Evolutionary conservation across 108 stramenopile species (phyloP).

Genomic region (Chaetoceros muelleri): DNA sequence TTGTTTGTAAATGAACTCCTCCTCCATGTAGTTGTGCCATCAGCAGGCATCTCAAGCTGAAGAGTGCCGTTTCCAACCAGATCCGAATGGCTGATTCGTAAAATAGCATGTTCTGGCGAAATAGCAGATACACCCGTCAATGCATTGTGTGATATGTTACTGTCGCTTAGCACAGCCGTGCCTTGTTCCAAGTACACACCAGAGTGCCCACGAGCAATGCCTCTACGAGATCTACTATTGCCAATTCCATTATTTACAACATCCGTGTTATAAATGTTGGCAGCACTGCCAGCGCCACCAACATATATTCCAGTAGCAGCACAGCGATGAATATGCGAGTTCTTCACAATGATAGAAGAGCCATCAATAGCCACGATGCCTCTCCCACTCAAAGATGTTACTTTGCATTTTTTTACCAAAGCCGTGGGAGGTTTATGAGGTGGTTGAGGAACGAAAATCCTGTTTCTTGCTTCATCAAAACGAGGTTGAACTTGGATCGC

Average conservation of each 20-base stretch:
- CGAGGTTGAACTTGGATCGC: constrained; percentile 69
- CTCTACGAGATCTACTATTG: constrained; percentile 33
- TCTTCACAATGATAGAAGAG: constrained; percentile 26
- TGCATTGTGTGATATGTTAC: constrained; percentile 62
- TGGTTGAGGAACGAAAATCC: constrained; percentile 11
- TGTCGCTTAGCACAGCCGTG: constrained; percentile 42
- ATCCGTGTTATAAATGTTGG: constrained; percentile 39
- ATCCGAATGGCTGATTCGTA: constrained; percentile 42
- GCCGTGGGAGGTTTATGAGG: constrained; percentile 28
- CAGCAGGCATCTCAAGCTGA: constrained; percentile 63
- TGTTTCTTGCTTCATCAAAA: constrained; percentile 22
- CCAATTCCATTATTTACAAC: constrained; percentile 65
- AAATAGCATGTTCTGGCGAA: constrained; percentile 53
- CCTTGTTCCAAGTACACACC: constrained; percentile 79
- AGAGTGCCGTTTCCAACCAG: constrained; percentile 52
- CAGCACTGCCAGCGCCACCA: constrained; percentile 49
- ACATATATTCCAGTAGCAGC: constrained; percentile 78
- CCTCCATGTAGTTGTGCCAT: constrained; percentile 28
- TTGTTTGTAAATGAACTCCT: constrained; percentile 37
- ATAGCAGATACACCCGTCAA: constrained; percentile 70
- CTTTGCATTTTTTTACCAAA: constrained; percentile 34
- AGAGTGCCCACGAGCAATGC: constrained; percentile 66
- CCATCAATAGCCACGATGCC: constrained; percentile 76
- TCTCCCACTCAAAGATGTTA: constrained; percentile 50
- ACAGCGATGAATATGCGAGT: constrained; percentile 59